These are phyloP conservation scores for Candida gorgasii DNA, from an alignment of 805 yeast species.

Conservation along the genomic window DNA sequence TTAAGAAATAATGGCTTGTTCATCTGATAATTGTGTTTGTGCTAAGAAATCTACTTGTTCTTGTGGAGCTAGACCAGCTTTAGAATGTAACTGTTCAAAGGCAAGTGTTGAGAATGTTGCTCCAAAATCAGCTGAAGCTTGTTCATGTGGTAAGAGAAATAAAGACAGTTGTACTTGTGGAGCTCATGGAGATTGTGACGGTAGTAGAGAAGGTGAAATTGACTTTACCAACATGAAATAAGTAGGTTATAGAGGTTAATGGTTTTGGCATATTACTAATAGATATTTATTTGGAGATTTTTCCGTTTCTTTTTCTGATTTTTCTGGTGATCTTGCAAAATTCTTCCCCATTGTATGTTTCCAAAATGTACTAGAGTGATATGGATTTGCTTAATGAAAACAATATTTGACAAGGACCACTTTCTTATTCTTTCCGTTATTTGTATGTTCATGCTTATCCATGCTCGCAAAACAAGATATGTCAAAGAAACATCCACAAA, in stretches of 20 bases:
- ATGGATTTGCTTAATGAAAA: no score
- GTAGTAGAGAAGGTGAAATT: conserved; percentile 54
- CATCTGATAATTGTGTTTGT: conserved; percentile 53
- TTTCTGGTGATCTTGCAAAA: no score
- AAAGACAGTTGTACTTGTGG: conserved; percentile 60
- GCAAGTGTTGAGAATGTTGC: conserved; percentile 52
- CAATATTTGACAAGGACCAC: no score
- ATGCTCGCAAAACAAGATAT: no score
- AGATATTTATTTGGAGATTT: no score
- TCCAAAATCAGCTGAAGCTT: conserved; percentile 44
- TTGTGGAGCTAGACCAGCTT: conserved; percentile 61
- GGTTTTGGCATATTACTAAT: no score
- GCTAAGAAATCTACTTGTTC: conserved; percentile 65
- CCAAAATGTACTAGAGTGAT: no score
- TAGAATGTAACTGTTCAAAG: conserved; percentile 54
- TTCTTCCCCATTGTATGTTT: no score
- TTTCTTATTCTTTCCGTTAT: no score
- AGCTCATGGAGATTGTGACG: conserved; percentile 36
- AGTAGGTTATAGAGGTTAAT: neutral
- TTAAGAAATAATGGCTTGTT: conserved; percentile 27
- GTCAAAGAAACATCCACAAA: no score
- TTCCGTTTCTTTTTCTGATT: no score
- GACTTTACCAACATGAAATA: conserved; percentile 52
- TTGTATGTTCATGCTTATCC: no score
- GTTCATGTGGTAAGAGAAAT: conserved; percentile 61